Evolutionary conservation across 768 basidiomycete species (phyloP).

Genomic region (Pseudohyphozyma bogoriensis): DNA sequence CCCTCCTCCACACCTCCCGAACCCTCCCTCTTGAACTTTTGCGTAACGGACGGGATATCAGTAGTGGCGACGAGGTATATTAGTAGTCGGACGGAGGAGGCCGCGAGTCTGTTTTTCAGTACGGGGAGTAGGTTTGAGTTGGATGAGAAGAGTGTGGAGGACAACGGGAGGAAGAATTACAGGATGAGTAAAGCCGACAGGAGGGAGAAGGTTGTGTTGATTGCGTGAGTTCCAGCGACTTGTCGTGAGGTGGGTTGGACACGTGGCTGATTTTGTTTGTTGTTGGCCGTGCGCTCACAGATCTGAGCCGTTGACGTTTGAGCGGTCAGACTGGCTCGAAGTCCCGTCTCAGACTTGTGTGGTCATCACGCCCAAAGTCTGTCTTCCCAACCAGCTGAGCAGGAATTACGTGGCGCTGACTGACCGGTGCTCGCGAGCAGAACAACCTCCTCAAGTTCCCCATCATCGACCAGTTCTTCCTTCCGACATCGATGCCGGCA

Average conservation of each 20-base stretch:
- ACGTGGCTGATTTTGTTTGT: conserved; percentile 14
- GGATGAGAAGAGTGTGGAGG: conserved; percentile 61
- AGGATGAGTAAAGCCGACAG: conserved; percentile 94
- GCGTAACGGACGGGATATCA: conserved; percentile 87
- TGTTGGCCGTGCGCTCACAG: conserved; percentile 47
- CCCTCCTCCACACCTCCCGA: too few relatives aligned
- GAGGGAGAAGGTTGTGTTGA: conserved; percentile 88
- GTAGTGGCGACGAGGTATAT: conserved; percentile 93
- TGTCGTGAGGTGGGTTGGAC: neutral
- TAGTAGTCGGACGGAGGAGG: conserved; percentile 79
- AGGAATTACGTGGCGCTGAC: too few relatives aligned
- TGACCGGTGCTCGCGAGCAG: conserved; percentile 30
- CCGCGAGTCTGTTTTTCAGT: conserved; percentile 57
- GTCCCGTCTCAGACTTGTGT: conserved; percentile 94
- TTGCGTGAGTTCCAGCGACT: conserved; percentile 5
- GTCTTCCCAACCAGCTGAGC: too few relatives aligned
- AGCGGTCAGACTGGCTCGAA: conserved; percentile 91
- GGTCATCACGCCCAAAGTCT: conserved; percentile 85
- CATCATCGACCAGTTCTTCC: conserved; percentile 84
- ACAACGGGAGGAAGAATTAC: conserved; percentile 42
- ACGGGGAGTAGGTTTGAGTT: conserved; percentile 81
- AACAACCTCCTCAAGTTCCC: conserved; percentile 83
- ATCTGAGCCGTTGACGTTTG: conserved; percentile 91
- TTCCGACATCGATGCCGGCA: conserved; percentile 46
- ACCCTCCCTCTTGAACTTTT: conserved; percentile 49